Conservation (phyloP, 805 yeast species). For the Naumovozyma castellii region DNA sequence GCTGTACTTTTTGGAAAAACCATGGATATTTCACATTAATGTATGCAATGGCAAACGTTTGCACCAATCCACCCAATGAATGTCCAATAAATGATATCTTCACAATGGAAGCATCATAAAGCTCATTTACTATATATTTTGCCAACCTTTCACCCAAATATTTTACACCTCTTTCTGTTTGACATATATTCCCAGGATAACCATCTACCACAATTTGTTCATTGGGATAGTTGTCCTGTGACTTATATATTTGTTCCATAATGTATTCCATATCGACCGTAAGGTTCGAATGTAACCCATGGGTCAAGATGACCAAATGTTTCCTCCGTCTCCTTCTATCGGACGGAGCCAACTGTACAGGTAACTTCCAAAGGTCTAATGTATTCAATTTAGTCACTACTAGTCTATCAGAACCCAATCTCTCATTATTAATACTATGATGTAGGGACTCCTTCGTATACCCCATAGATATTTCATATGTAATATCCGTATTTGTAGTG, state of each 20-base stretch:
- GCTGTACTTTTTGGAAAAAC: slow-evolving; percentile 50
- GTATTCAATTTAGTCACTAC: slow-evolving; percentile 47
- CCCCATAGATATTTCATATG: slow-evolving; percentile 52
- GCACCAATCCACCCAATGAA: slow-evolving; percentile 71
- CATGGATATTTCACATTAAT: slow-evolving; percentile 57
- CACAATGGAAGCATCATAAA: slow-evolving; percentile 35
- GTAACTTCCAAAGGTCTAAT: slow-evolving; percentile 62
- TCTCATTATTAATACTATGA: slow-evolving; percentile 7
- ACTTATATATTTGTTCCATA: slow-evolving; percentile 55
- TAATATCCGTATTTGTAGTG: slow-evolving; percentile 48
- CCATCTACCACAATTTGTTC: slow-evolving; percentile 57
- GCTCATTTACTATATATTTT: slow-evolving; percentile 46
- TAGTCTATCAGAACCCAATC: slow-evolving; percentile 27
- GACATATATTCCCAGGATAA: slow-evolving; percentile 59
- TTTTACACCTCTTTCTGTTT: slow-evolving; percentile 71
- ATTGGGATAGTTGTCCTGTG: slow-evolving; percentile 22
- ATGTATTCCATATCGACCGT: slow-evolving; percentile 67
- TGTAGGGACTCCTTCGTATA: slow-evolving; percentile 28
- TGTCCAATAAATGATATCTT: slow-evolving; percentile 71
- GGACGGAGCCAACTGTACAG: slow-evolving; percentile 24
- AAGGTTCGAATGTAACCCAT: slow-evolving; percentile 70
- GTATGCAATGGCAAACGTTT: slow-evolving; percentile 70
- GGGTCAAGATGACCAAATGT: slow-evolving; percentile 64
- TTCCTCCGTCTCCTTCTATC: slow-evolving; percentile 32
- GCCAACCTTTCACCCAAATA: slow-evolving; percentile 65